These are phyloP conservation scores for Colletotrichum agaves DNA, from an alignment of 2,329 filamentous ascomycete genomes.

Conservation along the genomic window DNA sequence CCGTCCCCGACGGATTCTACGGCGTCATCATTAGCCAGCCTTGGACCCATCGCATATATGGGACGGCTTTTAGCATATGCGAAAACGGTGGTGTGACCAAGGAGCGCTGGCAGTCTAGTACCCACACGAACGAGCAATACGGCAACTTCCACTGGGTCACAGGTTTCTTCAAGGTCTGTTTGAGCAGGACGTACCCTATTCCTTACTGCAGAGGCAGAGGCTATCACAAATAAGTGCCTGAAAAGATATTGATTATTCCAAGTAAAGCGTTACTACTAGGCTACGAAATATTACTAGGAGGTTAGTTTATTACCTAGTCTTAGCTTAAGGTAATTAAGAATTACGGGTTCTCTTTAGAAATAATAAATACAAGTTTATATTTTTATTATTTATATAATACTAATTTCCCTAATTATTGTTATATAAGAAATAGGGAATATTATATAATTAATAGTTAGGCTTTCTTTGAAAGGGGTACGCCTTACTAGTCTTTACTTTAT, in stretches of 20 bases:
- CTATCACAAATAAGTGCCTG: background rate
- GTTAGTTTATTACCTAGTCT: too few relatives aligned
- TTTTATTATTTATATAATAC: too few relatives aligned
- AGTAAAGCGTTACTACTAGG: background rate
- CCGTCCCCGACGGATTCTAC: slow-evolving; percentile 48
- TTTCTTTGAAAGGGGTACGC: too few relatives aligned
- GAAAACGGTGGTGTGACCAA: background rate
- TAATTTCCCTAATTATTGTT: too few relatives aligned
- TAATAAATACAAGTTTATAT: too few relatives aligned
- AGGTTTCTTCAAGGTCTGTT: background rate
- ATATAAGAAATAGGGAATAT: too few relatives aligned
- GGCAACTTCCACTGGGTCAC: slow-evolving; percentile 1
- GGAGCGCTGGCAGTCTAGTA: background rate
- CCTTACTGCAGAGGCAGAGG: background rate
- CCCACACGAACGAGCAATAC: slow-evolving; percentile 2
- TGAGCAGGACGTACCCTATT: background rate
- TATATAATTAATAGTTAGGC: too few relatives aligned
- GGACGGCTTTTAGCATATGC: slow-evolving; percentile 40
- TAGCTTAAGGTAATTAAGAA: too few relatives aligned
- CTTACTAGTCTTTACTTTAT: too few relatives aligned
- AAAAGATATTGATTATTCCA: background rate
- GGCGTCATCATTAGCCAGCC: slow-evolving; percentile 53
- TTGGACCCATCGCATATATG: slow-evolving; percentile 45
- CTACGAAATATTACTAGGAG: too few relatives aligned
- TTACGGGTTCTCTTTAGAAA: too few relatives aligned